A percentile compares a stretch with the other conserved stretches of the same genome.
phyloP scores from a whole-genome alignment of 2,329 filamentous ascomycete species.

The Aspergillus flavus region DNA sequence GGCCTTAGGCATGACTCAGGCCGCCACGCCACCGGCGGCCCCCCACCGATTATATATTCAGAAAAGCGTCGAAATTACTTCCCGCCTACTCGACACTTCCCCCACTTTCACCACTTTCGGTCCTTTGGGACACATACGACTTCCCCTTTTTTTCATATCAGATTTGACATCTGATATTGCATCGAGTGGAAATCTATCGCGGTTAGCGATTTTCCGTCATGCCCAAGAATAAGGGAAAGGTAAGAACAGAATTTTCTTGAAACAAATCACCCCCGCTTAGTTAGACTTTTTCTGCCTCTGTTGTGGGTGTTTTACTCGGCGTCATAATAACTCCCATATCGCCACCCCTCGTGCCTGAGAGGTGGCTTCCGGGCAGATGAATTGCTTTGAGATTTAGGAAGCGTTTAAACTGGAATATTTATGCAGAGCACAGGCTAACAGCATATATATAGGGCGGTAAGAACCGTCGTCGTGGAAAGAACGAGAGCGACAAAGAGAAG shows the following conservation, averaged over 20 bases:
- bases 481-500: slow-evolving; percentile 99
- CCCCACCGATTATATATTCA: slow-evolving; percentile 18
- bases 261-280: slow-evolving; percentile 13
- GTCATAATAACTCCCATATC: slow-evolving; percentile 15
- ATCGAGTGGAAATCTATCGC: slow-evolving; percentile 23
- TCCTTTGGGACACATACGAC: slow-evolving; percentile 17
- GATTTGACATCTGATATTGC: slow-evolving; percentile 15
- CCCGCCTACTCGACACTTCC: slow-evolving; percentile 20
- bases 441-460: slow-evolving; percentile 78
- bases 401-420: neutral
- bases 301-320: slow-evolving; percentile 20
- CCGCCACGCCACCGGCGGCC: slow-evolving; percentile 22
- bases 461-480: slow-evolving; percentile 97
- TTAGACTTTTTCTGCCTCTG: slow-evolving; percentile 16
- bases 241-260: slow-evolving; percentile 51
- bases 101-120: slow-evolving; percentile 21
- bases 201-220: slow-evolving; percentile 58
- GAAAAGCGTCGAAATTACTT: slow-evolving; percentile 27
- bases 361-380: neutral
- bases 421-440: slow-evolving; percentile 29
- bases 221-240: slow-evolving; percentile 99
- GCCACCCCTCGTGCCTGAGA: neutral
- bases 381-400: neutral
- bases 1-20: slow-evolving; percentile 33
- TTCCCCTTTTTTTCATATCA: slow-evolving; percentile 7